Base-by-base conservation (phyloP, 805 yeast species). In the Clavispora asparagi region DNA sequence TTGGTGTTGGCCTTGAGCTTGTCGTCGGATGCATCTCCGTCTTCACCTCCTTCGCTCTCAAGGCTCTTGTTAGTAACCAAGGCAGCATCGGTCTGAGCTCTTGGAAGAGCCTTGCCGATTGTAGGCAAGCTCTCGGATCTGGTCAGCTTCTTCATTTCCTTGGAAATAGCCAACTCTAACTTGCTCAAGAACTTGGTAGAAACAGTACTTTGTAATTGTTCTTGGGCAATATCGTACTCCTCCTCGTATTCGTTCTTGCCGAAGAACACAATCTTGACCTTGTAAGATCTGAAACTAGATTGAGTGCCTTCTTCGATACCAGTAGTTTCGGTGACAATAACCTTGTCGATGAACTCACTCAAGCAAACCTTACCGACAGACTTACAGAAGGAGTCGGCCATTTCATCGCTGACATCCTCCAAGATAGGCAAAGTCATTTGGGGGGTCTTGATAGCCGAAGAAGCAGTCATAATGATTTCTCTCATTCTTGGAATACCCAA, bases 401-500 rank as follows among this genome's bases (percentile, higher is more conserved):
- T 82, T 25, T 78, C 86, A 65, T 92, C 96, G 40, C 78, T 75
- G 44, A 95, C 94, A 59, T 87, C 95, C 31, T 76, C 70, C 60
- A 81, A 72, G 40, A 94, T 76, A 26, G 99, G 99, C 57, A 94
- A 73, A 4, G 94, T 82, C 99, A 94, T 94, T 72, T 94, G 98
- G 39, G 99, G 99, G n/a, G 99, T 94, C 74, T 89, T 88, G 62
- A 94, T 94, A 41, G 86, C 71, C 19, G 96, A 82, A 49, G 97
- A 88, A 17, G 99, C 99, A 11, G 99, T 95, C 99, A 94, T 94
- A 65, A 94, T 90, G 68, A 94, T 94, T 79, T 94, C 99, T 81
- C 99, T 86, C 88, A 94, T 83, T 81, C 99, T 96, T 37, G 99
- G 99, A 64, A 94, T 94, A 86, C 99, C 99, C 60, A 94, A 78